Base-by-base conservation (phyloP, 345 rosid species). In the Luvunga scandens region DNA sequence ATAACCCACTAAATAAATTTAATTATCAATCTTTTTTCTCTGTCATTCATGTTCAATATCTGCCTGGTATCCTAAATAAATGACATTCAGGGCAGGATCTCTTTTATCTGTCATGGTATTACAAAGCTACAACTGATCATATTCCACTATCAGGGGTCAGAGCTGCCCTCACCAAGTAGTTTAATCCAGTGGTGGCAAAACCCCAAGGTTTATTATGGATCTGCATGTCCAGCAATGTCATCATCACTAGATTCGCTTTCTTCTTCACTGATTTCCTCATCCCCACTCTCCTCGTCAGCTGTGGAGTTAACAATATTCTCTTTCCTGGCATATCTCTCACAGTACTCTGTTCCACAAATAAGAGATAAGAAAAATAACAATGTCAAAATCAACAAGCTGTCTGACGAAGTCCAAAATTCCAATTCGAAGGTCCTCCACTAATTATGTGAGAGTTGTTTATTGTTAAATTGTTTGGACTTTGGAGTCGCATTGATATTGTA, bases 141-240 rank as follows among this genome's bases (percentile, higher is more conserved):
- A 55, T 77, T 45, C 50, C 50, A 45, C 5, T 45, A 13, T 45
- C 5, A n/a, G 56, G 60, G 66, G 79, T 50, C 80, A 33, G 66
- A 60, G 72, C 75, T n/a, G 22, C 55, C 66, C 60, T 69, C 48
- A 16, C 55, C 63, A 31, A 25, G 65, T 31, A 77, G 25, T 50
- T 76, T 55, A 60, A 66, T 33, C 68, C 71, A n/a, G 50, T 33
- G 19, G 59, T 62, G 61, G 64, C 53, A 56, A 72, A 31, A 50
- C 45, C 65, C 66, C 65, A 48, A 64, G 16, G 3, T 6, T 68
- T 56, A 53, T 77, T 77, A 91, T 14, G 90, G 91, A 69, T 89
- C 92, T 53, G 81, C 92, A 80, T 83, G 88, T 60, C 94, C 91
- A 1, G 89, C 89, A 71, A 89, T 84, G 50, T 91, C 94, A 45